These are phyloP conservation scores for Saccharum officinarum DNA, from an alignment of 176 grass and related monocot species.

Conservation along the genomic window DNA sequence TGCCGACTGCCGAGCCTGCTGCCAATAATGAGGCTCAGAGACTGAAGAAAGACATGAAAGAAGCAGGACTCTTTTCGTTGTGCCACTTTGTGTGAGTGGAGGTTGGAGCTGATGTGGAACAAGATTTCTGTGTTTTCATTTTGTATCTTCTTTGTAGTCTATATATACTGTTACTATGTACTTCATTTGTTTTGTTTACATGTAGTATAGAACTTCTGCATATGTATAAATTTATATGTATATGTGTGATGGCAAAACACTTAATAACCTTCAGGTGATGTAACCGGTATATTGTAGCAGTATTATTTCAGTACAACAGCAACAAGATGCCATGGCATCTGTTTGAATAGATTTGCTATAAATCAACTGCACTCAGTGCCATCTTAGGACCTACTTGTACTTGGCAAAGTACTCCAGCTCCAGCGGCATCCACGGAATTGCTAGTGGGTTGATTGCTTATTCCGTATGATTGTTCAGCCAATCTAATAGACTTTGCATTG, in stretches of 20 bases:
- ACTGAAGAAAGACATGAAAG: background rate
- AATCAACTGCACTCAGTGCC: background rate
- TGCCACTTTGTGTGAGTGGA: background rate
- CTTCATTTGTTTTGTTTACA: conserved; percentile 37
- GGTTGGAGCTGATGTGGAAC: background rate
- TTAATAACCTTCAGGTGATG: conserved; percentile 28
- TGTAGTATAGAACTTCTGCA: conserved; percentile 28
- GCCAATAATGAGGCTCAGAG: background rate
- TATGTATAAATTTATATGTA: conserved; percentile 17
- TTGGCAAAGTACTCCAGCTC: background rate
- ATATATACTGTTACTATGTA: background rate
- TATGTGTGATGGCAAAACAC: conserved; percentile 29
- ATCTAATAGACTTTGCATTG: background rate
- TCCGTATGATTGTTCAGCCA: background rate
- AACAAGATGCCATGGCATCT: conserved; percentile 4
- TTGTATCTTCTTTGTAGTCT: background rate
- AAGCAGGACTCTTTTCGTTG: background rate
- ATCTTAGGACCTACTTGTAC: background rate
- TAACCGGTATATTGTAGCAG: background rate
- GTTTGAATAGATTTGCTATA: background rate
- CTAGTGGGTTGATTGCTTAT: background rate
- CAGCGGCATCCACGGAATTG: background rate
- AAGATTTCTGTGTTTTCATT: background rate
- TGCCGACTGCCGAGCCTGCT: background rate
- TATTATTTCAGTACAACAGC: conserved; percentile 10